A percentile compares a stretch with the other conserved stretches of the same genome.
Conservation (phyloP, 2,329 filamentous ascomycete species). For the Penicillium sp. region DNA sequence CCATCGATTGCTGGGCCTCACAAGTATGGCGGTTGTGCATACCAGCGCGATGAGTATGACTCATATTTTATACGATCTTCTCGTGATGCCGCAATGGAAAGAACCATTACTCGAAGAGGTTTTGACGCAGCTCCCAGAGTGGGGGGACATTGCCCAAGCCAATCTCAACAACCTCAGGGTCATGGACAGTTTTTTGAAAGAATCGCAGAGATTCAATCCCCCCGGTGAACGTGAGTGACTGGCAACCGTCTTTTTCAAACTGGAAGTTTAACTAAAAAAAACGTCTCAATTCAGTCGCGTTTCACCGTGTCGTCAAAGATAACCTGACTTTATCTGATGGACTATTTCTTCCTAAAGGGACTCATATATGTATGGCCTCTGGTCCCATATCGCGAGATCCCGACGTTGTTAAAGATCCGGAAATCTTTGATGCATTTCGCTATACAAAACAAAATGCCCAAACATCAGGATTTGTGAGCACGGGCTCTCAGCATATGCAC, state of each 20-base stretch:
- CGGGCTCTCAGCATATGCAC: slow-evolving; percentile 17
- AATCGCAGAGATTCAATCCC: slow-evolving; percentile 21
- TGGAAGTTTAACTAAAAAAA: too few relatives aligned
- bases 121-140: slow-evolving; percentile 2
- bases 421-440: slow-evolving; percentile 27
- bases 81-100: slow-evolving; percentile 20
- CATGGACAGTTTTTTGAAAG: slow-evolving; percentile 28
- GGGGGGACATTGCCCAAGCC: background rate
- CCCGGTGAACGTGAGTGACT: slow-evolving; percentile 14
- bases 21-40: slow-evolving; percentile 17
- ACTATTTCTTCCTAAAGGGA: slow-evolving; percentile 15
- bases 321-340: slow-evolving; percentile 25
- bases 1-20: slow-evolving; percentile 12
- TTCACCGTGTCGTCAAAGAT: slow-evolving; percentile 18
- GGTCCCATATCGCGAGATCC: slow-evolving; percentile 22
- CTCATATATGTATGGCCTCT: slow-evolving; percentile 16
- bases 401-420: slow-evolving; percentile 13
- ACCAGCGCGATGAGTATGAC: slow-evolving; percentile 14
- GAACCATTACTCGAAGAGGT: slow-evolving; percentile 21
- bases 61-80: slow-evolving; percentile 22
- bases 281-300: slow-evolving; percentile 10
- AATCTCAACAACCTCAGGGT: slow-evolving; percentile 10
- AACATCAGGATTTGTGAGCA: slow-evolving; percentile 16
- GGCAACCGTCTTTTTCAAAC: background rate
- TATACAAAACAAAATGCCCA: slow-evolving; percentile 18